Evolutionary conservation across 148 eudicot species (phyloP).

Genomic region (Fagopyrum homotropicum): DNA sequence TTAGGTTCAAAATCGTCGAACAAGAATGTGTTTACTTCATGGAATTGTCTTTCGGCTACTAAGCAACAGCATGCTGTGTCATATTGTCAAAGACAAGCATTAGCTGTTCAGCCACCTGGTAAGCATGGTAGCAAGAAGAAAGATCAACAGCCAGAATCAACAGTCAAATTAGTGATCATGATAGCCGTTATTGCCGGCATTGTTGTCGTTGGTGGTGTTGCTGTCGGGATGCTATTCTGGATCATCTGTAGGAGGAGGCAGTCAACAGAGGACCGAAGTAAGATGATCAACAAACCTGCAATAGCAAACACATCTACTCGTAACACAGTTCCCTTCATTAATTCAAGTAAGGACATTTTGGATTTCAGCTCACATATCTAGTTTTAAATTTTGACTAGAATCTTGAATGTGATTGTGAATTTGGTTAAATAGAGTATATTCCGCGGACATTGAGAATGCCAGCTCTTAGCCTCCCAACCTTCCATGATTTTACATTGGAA

Average conservation of each 20-base stretch:
- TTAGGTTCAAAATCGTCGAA: constrained; percentile 35
- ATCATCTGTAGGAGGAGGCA: constrained; percentile 26
- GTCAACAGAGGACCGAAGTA: constrained; percentile 12
- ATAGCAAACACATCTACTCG: constrained; percentile 31
- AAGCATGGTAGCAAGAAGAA: constrained; percentile 14
- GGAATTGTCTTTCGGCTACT: constrained; percentile 60
- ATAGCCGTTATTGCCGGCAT: constrained; percentile 58
- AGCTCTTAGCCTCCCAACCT: constrained; percentile 63
- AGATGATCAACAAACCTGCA: constrained; percentile 34
- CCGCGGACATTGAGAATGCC: constrained; percentile 51
- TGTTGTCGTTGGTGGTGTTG: constrained; percentile 31
- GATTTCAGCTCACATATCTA: background rate
- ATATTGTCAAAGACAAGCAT: constrained; percentile 56
- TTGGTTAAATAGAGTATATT: constrained; percentile 40
- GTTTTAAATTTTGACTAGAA: background rate
- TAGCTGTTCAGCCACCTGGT: constrained; percentile 58
- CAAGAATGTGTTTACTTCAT: constrained; percentile 37
- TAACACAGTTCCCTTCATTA: constrained; percentile 33
- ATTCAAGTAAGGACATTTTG: constrained; percentile 43
- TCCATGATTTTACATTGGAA: constrained; percentile 55
- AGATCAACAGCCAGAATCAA: constrained; percentile 15
- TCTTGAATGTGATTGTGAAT: constrained; percentile 2
- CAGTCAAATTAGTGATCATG: constrained; percentile 46
- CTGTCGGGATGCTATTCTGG: constrained; percentile 36
- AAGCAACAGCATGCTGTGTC: constrained; percentile 44